phyloP scores from a whole-genome alignment of 176 grass and related monocot species.

The Oryza longistaminata region DNA sequence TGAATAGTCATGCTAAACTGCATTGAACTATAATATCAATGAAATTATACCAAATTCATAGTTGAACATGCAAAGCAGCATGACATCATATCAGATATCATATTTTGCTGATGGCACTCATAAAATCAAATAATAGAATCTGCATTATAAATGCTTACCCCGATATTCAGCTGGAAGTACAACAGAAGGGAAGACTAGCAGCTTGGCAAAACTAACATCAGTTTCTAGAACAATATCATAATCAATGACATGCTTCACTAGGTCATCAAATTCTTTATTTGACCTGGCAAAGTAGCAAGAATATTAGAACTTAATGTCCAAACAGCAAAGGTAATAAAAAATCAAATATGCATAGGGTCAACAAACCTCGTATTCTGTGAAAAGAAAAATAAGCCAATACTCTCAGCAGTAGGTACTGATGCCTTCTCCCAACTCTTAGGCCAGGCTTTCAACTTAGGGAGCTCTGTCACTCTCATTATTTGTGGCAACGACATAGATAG shows the following conservation, averaged over 20 bases:
- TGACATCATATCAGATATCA: background rate
- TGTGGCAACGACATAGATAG: slow-evolving; percentile 49
- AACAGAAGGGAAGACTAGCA: slow-evolving; percentile 57
- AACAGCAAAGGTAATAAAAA: slow-evolving; percentile 30
- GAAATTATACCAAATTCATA: slow-evolving; percentile 19
- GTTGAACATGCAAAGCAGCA: background rate
- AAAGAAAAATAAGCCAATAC: slow-evolving; percentile 81
- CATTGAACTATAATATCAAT: background rate
- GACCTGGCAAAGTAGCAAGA: slow-evolving; percentile 41
- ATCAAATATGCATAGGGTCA: background rate
- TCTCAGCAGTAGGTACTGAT: slow-evolving; percentile 47
- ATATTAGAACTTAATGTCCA: slow-evolving; percentile 24
- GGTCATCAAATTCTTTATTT: slow-evolving; percentile 50
- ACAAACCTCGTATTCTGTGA: slow-evolving; percentile 50
- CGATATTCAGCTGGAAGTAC: slow-evolving; percentile 44
- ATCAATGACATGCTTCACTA: slow-evolving; percentile 45
- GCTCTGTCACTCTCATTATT: slow-evolving; percentile 39
- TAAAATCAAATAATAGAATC: slow-evolving; percentile 19
- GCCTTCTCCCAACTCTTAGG: slow-evolving; percentile 49
- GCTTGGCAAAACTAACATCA: slow-evolving; percentile 41
- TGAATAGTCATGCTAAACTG: slow-evolving; percentile 9
- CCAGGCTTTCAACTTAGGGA: slow-evolving; percentile 55
- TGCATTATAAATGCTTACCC: slow-evolving; percentile 43
- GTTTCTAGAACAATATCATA: slow-evolving; percentile 47
- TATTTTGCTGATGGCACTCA: background rate